phyloP scores from a whole-genome alignment of 805 yeast genomes.

The Saccharomycopsis schoenii region DNA sequence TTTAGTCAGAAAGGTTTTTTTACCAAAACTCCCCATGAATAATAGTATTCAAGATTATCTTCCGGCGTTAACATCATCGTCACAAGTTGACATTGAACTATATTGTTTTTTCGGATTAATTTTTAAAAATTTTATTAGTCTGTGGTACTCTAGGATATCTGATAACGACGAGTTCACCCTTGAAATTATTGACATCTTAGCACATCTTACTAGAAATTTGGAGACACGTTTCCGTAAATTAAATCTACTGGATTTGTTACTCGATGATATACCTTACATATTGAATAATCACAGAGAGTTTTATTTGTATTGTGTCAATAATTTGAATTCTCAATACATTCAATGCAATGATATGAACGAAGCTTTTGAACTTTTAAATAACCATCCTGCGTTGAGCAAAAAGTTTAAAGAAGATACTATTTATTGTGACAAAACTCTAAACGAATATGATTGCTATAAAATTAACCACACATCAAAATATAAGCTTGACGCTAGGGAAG shows the following conservation, averaged over 20 bases:
- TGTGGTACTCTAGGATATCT: conserved; percentile 36
- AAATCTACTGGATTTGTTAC: conserved; percentile 28
- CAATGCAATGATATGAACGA: conserved; percentile 26
- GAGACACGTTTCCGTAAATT: conserved; percentile 27
- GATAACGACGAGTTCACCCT: conserved; percentile 32
- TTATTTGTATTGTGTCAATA: conserved; percentile 23
- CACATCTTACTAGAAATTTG: conserved; percentile 31
- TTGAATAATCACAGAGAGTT: conserved; percentile 30
- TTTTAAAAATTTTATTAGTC: conserved; percentile 35
- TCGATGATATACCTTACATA: conserved; percentile 37
- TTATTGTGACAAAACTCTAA: conserved; percentile 1
- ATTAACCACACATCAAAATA: neutral
- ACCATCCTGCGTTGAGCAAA: conserved; percentile 27
- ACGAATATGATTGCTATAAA: neutral
- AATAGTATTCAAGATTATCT: conserved; percentile 22
- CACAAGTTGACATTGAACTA: conserved; percentile 34
- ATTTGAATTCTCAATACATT: conserved; percentile 25
- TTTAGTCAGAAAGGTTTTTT: conserved; percentile 23
- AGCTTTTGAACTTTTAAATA: conserved; percentile 27
- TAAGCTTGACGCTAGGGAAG: neutral
- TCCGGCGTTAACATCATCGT: conserved; percentile 32
- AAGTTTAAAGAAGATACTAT: conserved; percentile 5
- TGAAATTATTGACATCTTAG: conserved; percentile 32
- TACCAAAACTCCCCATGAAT: conserved; percentile 20
- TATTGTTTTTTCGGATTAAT: conserved; percentile 38